Evolutionary conservation across 2,329 filamentous ascomycete genomes (phyloP).

Genomic region (Biscogniauxia mediterranea): DNA sequence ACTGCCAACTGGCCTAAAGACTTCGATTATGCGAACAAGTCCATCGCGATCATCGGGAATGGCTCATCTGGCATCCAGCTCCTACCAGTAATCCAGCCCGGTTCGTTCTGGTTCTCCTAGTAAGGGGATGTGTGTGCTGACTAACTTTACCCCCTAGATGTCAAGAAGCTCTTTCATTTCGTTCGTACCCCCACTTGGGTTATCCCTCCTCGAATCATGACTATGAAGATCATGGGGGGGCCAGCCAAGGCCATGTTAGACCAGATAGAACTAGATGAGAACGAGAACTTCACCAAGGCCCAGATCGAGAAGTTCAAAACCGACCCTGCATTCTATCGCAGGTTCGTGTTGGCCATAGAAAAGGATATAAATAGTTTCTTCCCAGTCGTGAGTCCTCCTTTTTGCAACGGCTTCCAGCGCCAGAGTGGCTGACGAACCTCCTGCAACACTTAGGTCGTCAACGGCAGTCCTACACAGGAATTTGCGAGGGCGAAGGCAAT

Average conservation of each 20-base stretch:
- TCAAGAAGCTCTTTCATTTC: constrained; percentile 41
- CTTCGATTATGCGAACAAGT: constrained; percentile 49
- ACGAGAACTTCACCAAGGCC: constrained; percentile 41
- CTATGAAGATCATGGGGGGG: constrained; percentile 39
- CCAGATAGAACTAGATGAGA: constrained; percentile 40
- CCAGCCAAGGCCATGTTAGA: constrained; percentile 37
- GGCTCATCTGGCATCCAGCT: constrained; percentile 55
- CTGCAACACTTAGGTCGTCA: constrained; percentile 33
- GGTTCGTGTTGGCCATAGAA: constrained; percentile 48
- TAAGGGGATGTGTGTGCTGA: constrained; percentile 5
- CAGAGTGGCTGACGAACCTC: constrained; percentile 8
- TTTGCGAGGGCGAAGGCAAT: constrained; percentile 40
- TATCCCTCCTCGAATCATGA: constrained; percentile 35
- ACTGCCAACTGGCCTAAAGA: constrained; percentile 52
- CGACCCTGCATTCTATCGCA: constrained; percentile 45
- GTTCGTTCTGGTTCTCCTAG: constrained; percentile 26
- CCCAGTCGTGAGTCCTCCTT: constrained; percentile 36
- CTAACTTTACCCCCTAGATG: constrained; percentile 23
- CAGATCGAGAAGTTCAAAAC: constrained; percentile 48
- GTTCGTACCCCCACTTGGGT: constrained; percentile 45
- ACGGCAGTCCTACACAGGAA: constrained; percentile 40
- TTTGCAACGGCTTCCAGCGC: neutral
- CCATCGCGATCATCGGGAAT: constrained; percentile 56
- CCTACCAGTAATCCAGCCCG: constrained; percentile 47
- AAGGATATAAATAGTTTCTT: constrained; percentile 44